Base-by-base conservation (phyloP, 768 basidiomycete species). In the Cyclocybe aegerita region DNA sequence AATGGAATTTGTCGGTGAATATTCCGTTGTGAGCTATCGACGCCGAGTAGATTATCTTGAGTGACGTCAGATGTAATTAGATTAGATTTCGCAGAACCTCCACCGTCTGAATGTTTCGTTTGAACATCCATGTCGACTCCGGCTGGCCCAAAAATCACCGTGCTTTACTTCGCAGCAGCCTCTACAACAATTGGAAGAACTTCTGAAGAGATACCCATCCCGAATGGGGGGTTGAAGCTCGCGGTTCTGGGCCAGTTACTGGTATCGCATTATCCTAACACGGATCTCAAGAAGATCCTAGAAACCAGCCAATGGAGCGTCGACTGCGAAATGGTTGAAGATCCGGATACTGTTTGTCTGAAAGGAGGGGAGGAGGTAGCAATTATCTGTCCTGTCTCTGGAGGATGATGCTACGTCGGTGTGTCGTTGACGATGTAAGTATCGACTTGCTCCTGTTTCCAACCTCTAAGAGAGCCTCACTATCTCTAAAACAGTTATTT, bases 311-410 rank as follows among this genome's bases (percentile, higher is more conserved):
- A 79, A 62, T 91, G 90, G 89, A 89, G 89, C 59, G 87, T 92
- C 9, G 72, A 91, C 59, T 85, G 77, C 46, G 88, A 89, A 68
- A 91, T 91, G 87, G 77, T 90, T 1, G 81, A 85, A 9, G 74
- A 84, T 52, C 76, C 77, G 2, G 68, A 71, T n/a, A 52, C 54
- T 0, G 68, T 80, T 14, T 50, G 70, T 9, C 65, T 93, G 40
- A 74, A 66, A 39, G 86, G 87, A 9, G 89, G 88, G 15, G 88
- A 92, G 64, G 85, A 88, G 59, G 80, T 91, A 7, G 88, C 84
- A 10, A 76, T 92, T 17, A 92, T 93, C 38, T 86, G 86, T 56
- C 90, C 88, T 7, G 89, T 92, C 0, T 89, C 87, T 46, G 90
- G 91, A 4, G 90, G 90, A 31, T 90, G 65, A 68, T 41, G 32